Base-by-base conservation (phyloP, 108 stramenopile genomes). In the Seminavis robusta region DNA sequence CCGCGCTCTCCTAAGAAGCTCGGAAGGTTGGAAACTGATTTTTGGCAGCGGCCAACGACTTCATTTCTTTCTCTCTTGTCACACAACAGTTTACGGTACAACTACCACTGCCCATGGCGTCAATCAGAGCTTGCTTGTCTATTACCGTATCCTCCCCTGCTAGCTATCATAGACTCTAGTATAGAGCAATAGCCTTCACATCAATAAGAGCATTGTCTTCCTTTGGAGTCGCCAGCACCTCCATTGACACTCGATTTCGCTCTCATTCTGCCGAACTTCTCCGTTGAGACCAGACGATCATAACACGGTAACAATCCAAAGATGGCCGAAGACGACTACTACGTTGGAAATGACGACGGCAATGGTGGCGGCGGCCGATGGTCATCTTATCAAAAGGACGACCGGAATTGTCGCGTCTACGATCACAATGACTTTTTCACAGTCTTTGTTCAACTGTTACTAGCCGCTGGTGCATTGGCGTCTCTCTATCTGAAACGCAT, bases 371-470 rank as follows among this genome's bases (percentile, higher is more conserved):
- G 64, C 30, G n/a, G n/a, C n/a, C n/a, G n/a, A n/a, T n/a, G n/a
- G n/a, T n/a, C n/a, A n/a, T n/a, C n/a, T n/a, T n/a, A n/a, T n/a
- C 25, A 32, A 3, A 32, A 16, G n/a, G 25, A 39, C n/a, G n/a
- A n/a, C n/a, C n/a, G n/a, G n/a, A n/a, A 59, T 16, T 94, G 94
- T 58, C 78, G 86, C 56, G 80, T 94, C 7, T 90, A 86, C 57
- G 88, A 89, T 43, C 55, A 63, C 13, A 80, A 91, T 15, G 90
- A 94, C 59, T 58, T 71, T 23, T 94, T 94, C 57, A 91, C 94
- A 0, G 56, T 68, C 16, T 75, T 88, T 64, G 90, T 94, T 1
- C 94, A 94, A 63, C 65, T 78, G 10, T 16, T 90, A 26, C 56
- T 94, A 36, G 90, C 90, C 29, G 43, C 67, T 38, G 69, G 87